Conservation (phyloP, 1,284 basidiomycete genomes). For the Moniliophthora roreri region DNA sequence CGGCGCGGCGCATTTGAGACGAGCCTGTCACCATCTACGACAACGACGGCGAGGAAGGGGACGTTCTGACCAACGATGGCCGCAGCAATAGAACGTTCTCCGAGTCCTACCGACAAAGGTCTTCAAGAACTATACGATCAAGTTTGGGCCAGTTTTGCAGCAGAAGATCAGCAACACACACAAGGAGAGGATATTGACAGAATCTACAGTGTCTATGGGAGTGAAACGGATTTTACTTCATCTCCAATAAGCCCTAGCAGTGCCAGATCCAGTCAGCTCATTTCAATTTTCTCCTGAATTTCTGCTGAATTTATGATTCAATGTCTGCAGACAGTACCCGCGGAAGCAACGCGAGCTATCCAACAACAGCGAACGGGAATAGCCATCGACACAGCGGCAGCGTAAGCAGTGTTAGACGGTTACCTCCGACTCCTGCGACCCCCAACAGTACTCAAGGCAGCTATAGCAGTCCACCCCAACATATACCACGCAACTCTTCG, state of each 20-base stretch:
- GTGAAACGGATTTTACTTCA: slow-evolving; percentile 16
- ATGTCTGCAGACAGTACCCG: background rate
- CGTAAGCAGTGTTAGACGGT: slow-evolving; percentile 27
- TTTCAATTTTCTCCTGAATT: background rate
- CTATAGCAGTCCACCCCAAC: slow-evolving; percentile 1
- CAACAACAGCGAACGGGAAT: slow-evolving; percentile 18
- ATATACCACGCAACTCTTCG: too few relatives aligned
- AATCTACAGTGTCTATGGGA: slow-evolving; percentile 27
- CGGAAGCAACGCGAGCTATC: slow-evolving; percentile 5
- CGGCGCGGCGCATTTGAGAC: slow-evolving; percentile 2
- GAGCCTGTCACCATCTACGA: background rate
- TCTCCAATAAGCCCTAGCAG: slow-evolving; percentile 5
- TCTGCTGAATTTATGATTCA: background rate
- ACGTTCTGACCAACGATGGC: background rate
- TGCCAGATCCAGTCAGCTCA: slow-evolving; percentile 4
- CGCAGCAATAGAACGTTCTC: background rate
- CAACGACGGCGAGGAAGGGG: background rate
- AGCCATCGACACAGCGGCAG: slow-evolving; percentile 11
- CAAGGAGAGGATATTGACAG: slow-evolving; percentile 20
- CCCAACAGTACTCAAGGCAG: slow-evolving; percentile 26
- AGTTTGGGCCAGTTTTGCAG: slow-evolving; percentile 64
- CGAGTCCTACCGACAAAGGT: slow-evolving; percentile 57
- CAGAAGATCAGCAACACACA: slow-evolving; percentile 31
- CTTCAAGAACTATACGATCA: slow-evolving; percentile 70
- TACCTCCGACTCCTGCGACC: slow-evolving; percentile 45